Conservation (phyloP, 2,329 filamentous ascomycete species). For the Coniochaeta sp. region DNA sequence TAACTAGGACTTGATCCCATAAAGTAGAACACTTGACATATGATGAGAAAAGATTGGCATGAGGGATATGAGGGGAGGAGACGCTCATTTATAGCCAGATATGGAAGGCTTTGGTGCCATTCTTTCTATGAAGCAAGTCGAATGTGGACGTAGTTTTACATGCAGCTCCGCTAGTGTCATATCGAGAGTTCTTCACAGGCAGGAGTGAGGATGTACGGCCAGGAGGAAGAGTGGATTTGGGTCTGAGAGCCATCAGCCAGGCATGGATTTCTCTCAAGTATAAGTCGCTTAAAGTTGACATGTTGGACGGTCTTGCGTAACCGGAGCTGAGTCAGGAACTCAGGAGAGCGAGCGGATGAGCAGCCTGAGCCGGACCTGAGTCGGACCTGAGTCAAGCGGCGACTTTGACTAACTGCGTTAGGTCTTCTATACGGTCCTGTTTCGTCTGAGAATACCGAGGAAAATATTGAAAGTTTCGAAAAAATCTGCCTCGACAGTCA, state of each 20-base stretch:
- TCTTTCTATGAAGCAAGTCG: too few relatives aligned
- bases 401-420: too few relatives aligned
- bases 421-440: too few relatives aligned
- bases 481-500: too few relatives aligned
- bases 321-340: slow-evolving; percentile 1
- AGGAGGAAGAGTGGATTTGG: not conserved
- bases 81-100: not conserved
- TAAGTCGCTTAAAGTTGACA: not conserved
- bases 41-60: not conserved
- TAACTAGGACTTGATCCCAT: slow-evolving; percentile 1
- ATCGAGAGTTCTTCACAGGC: not conserved
- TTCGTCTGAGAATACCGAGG: too few relatives aligned
- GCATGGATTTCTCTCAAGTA: not conserved
- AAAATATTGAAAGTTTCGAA: too few relatives aligned
- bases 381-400: too few relatives aligned
- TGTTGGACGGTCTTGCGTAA: not conserved
- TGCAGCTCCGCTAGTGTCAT: not conserved
- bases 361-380: not conserved
- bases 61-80: not conserved
- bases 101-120: too few relatives aligned
- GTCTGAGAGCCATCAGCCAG: not conserved
- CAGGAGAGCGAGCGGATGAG: too few relatives aligned
- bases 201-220: not conserved
- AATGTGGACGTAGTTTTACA: too few relatives aligned
- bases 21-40: not conserved